Conservation (phyloP, 2,329 filamentous ascomycete genomes). For the Neonectria magnoliae region DNA sequence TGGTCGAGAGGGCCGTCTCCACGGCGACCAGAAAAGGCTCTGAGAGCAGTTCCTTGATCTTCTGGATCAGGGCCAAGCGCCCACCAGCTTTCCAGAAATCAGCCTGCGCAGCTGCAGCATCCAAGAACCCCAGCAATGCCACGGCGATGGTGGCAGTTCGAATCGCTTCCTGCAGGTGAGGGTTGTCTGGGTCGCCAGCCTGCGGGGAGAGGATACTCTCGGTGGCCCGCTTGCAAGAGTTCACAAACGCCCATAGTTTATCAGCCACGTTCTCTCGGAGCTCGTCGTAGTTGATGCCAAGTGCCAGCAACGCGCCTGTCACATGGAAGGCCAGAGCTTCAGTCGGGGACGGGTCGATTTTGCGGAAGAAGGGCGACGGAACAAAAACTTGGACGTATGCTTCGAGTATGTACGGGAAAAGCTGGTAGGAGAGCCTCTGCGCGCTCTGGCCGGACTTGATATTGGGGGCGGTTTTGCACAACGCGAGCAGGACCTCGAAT, state of each 20-base stretch:
- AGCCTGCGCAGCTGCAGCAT: conserved; percentile 80
- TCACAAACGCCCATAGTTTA: conserved; percentile 77
- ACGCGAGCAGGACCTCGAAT: conserved; percentile 88
- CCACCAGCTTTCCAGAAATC: conserved; percentile 84
- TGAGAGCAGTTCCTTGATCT: conserved; percentile 78
- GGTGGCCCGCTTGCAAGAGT: conserved; percentile 73
- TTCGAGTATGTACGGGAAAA: conserved; percentile 87
- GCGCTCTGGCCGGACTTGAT: conserved; percentile 78
- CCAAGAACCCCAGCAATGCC: conserved; percentile 89
- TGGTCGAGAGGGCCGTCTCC: conserved; percentile 89
- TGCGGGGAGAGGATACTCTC: conserved; percentile 63
- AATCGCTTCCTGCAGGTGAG: conserved; percentile 72
- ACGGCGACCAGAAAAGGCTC: conserved; percentile 87
- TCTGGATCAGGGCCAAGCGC: conserved; percentile 76
- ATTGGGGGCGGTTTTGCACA: conserved; percentile 88
- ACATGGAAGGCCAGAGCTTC: conserved; percentile 84
- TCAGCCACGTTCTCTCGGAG: conserved; percentile 74
- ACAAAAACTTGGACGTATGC: conserved; percentile 82
- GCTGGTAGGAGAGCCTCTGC: conserved; percentile 78
- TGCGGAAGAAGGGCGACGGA: conserved; percentile 82
- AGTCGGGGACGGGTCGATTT: conserved; percentile 87
- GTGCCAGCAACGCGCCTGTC: conserved; percentile 80
- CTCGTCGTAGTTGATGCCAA: conserved; percentile 77
- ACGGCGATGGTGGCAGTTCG: conserved; percentile 80
- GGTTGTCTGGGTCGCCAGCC: conserved; percentile 64